Percentiles rank a stretch among this genome's conserved stretches.
phyloP scores from a whole-genome alignment of 257 asterid genomes.

The Craterostigma plantagineum region DNA sequence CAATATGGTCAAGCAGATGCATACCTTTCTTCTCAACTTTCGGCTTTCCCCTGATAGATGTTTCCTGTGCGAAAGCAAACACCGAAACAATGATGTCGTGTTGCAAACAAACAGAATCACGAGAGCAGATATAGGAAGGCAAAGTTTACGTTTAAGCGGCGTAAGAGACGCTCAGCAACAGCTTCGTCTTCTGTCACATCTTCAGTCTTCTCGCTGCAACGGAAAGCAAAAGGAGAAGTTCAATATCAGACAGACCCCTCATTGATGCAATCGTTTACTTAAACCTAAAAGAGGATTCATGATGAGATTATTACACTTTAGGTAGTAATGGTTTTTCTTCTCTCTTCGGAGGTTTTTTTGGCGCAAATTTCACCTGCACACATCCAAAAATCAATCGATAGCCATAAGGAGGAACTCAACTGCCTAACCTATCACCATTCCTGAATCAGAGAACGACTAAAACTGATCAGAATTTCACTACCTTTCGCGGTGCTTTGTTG shows the following conservation, averaged over 20 bases:
- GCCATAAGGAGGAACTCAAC: too few relatives aligned
- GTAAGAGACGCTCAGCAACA: constrained; percentile 45
- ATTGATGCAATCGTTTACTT: too few relatives aligned
- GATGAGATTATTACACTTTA: constrained; percentile 35
- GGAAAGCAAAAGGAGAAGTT: constrained; percentile 7
- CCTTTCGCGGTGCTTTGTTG: too few relatives aligned
- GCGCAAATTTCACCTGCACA: constrained; percentile 49
- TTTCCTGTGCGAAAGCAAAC: constrained; percentile 29
- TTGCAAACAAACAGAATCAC: constrained; percentile 2
- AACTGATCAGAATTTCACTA: too few relatives aligned
- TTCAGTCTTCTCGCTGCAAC: constrained; percentile 47
- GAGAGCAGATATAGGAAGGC: not conserved
- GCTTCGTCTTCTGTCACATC: constrained; percentile 29
- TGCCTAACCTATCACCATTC: too few relatives aligned
- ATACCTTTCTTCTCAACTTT: constrained; percentile 60
- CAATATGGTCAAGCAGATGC: constrained; percentile 1
- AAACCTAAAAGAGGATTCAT: constrained; percentile 1
- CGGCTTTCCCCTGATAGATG: constrained; percentile 20
- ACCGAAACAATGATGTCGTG: constrained; percentile 1
- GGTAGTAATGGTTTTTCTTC: constrained; percentile 26
- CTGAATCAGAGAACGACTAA: too few relatives aligned
- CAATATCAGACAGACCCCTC: not conserved
- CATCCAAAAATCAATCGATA: too few relatives aligned
- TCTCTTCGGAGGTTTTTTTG: constrained; percentile 68
- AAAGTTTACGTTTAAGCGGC: constrained; percentile 33